phyloP scores from a whole-genome alignment of 1,284 basidiomycete genomes.

The Apiotrichum domesticum region DNA sequence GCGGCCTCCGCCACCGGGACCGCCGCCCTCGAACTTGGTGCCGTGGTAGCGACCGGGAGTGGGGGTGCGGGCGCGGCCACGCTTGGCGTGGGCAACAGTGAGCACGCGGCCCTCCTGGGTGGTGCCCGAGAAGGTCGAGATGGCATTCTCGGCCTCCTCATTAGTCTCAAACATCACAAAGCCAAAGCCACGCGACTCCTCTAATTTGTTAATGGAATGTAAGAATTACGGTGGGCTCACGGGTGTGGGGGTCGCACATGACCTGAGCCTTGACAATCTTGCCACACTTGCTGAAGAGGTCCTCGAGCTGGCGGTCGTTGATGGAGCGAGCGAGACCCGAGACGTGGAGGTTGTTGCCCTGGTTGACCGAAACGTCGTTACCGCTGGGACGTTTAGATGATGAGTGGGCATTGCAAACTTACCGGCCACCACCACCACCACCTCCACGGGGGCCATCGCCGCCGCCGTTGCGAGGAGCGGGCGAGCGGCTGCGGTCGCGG shows the following conservation, averaged over 20 bases:
- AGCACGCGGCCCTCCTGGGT: constrained; percentile 80
- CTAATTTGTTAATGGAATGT: constrained; percentile 13
- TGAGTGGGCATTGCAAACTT: not conserved
- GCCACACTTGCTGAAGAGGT: constrained; percentile 80
- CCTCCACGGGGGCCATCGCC: constrained; percentile 12
- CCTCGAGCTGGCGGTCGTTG: constrained; percentile 79
- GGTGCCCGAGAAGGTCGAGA: constrained; percentile 72
- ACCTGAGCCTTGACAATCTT: constrained; percentile 78
- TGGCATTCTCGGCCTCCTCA: constrained; percentile 84
- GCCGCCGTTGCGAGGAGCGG: constrained; percentile 28
- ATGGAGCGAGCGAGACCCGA: constrained; percentile 75
- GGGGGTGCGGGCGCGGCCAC: constrained; percentile 87
- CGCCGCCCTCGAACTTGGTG: constrained; percentile 46
- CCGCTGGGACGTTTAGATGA: constrained; percentile 1
- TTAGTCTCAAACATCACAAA: constrained; percentile 89
- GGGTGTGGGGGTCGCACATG: constrained; percentile 94
- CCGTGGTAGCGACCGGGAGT: constrained; percentile 87
- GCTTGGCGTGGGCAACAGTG: constrained; percentile 85
- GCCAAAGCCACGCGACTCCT: constrained; percentile 90
- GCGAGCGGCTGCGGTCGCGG: constrained; percentile 28
- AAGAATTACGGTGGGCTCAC: constrained; percentile 38
- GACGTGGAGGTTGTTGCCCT: constrained; percentile 95
- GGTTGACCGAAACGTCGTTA: constrained; percentile 58
- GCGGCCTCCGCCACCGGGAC: constrained; percentile 57
- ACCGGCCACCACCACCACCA: constrained; percentile 3